Conservation (phyloP, 495 filamentous ascomycete genomes). For the Clohesyomyces aquaticus region DNA sequence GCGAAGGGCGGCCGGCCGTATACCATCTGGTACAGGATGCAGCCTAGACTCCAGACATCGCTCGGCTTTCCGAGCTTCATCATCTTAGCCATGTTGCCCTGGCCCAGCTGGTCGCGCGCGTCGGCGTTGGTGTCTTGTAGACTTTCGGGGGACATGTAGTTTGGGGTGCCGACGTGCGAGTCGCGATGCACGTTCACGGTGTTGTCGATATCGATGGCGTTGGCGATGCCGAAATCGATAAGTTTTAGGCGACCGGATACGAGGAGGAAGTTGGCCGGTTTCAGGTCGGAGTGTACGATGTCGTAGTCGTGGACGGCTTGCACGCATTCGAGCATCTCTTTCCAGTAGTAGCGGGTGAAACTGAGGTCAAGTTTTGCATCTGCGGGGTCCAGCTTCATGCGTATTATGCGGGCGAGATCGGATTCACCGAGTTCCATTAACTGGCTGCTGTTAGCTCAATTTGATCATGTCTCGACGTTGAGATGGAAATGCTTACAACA, state of each 20-base stretch:
- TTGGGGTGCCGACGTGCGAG: conserved; percentile 90
- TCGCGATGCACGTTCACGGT: conserved; percentile 98
- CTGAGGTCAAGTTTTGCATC: conserved; percentile 78
- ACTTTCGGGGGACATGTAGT: conserved; percentile 97
- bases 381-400: conserved; percentile 63
- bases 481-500: conserved; percentile 61
- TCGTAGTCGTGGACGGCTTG: conserved; percentile 83
- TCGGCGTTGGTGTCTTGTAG: conserved; percentile 83
- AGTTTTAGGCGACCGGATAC: conserved; percentile 54
- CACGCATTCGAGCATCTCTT: conserved; percentile 97
- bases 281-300: conserved; percentile 94
- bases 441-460: conserved; percentile 43
- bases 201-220: conserved; percentile 87
- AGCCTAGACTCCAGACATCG: conserved; percentile 95
- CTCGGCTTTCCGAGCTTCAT: conserved; percentile 96
- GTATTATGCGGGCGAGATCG: conserved; percentile 88
- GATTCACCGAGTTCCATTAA: conserved; percentile 98
- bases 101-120: conserved; percentile 55
- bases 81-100: conserved; percentile 55
- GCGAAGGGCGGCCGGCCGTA: conserved; percentile 92
- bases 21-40: conserved; percentile 96
- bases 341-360: conserved; percentile 97
- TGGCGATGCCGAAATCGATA: conserved; percentile 85
- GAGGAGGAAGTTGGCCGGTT: conserved; percentile 73
- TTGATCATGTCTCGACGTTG: conserved; percentile 2